Conservation (phyloP, 345 rosid species). For the Gossypium longicalyx region DNA sequence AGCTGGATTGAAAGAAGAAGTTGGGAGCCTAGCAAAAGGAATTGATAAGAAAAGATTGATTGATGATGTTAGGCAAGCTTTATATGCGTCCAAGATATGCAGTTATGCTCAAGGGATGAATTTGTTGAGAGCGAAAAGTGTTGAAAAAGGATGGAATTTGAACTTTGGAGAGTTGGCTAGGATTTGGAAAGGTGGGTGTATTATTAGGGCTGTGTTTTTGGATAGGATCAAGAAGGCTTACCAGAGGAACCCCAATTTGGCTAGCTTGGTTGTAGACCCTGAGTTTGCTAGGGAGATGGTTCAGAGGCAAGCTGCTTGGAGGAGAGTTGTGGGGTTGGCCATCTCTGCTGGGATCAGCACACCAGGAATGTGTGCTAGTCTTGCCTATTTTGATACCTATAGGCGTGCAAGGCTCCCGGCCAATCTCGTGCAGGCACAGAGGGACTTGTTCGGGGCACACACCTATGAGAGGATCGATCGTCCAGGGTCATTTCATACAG, state of each 20-base stretch:
- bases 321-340: constrained; percentile 94
- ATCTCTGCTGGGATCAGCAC: constrained; percentile 89
- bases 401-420: constrained; percentile 89
- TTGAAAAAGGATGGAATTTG: constrained; percentile 75
- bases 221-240: constrained; percentile 98
- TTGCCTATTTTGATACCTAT: constrained; percentile 88
- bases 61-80: constrained; percentile 93
- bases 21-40: constrained; percentile 34
- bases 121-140: constrained; percentile 84
- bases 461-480: constrained; percentile 91
- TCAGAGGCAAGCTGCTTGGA: constrained; percentile 97
- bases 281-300: constrained; percentile 97
- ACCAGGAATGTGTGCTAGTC: constrained; percentile 96
- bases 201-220: constrained; percentile 89
- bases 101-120: constrained; percentile 98
- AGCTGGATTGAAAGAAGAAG: constrained; percentile 81
- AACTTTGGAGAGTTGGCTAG: constrained; percentile 82
- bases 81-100: constrained; percentile 88
- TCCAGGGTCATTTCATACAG: constrained; percentile 74
- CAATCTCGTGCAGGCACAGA: constrained; percentile 93
- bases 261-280: constrained; percentile 87
- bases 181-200: constrained; percentile 99
- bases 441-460: constrained; percentile 97
- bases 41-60: constrained; percentile 80
- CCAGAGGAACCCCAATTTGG: constrained; percentile 80